Base-by-base conservation (phyloP, 2,329 filamentous ascomycete species). In the Penicillium italicum region DNA sequence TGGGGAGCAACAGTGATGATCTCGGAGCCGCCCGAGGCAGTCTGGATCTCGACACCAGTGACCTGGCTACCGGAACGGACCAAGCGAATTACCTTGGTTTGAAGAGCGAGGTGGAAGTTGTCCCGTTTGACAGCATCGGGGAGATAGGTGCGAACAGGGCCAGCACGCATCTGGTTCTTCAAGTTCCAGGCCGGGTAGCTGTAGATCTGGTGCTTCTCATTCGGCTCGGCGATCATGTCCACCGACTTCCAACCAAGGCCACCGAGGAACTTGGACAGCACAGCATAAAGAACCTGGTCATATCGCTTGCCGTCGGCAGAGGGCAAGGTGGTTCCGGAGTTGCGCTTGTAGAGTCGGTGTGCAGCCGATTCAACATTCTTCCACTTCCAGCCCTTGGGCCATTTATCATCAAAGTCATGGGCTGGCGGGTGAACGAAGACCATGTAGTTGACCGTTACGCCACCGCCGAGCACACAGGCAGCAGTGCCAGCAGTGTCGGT, bases 61-160 rank as follows among this genome's bases (percentile, higher is more conserved):
- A 86, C 78, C 54, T 81, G 80, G 41, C 83, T 81, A 2, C 83
- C 85, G 16, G 76, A 77, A 12, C 88, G 84, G 20, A 89, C 74
- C n/a, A 90, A 80, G 28, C 86, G 81, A 61, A 82, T 80, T n/a
- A 88, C 86, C 42, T 82, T 79, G 3, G 86, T 88, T 67, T 86
- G 84, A 20, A 82, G 82, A 78, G 83, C 84, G 45, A 91, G 75
- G 50, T 82, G 79, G 73, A 91, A 90, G 74, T 90, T 88, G 37
- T 76, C 72, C 56, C 84, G 79, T 40, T 76, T 74, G 45, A 79
- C 77, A 1, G 86, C 85, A 18, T 80, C 78, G 5, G 86, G 83
- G 1, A 91, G 81, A 66, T 91, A 91, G 0, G 88, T 89, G 9
- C 84, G 84, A 68, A 90, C 77, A 12, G 88, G 87, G 1, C 88